Base-by-base conservation (phyloP, 139 green algal species). In the Prasinococcaceae sp. region DNA sequence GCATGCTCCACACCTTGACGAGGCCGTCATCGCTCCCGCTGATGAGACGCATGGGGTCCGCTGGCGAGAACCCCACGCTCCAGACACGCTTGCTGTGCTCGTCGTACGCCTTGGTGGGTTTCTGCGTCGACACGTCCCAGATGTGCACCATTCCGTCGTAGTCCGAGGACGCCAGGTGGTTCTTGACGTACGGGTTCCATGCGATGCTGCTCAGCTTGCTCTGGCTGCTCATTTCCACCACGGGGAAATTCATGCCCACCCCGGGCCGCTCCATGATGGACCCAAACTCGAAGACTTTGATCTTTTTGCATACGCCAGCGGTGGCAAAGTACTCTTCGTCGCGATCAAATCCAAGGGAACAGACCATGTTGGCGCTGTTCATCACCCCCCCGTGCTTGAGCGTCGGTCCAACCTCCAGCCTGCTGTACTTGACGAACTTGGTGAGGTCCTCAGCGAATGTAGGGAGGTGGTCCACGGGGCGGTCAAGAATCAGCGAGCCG, bases 11-110 rank as follows among this genome's bases (percentile, higher is more conserved):
- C 26, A 95, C 61, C 48, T 82, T 80, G n/a, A 93, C 79, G n/a
- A 64, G 74, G 54, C 85, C 83, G 61, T 96, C 88, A 61, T 96
- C 88, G 5, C 72, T 81, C 47, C 73, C 84, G 1, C 65, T 80
- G n/a, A 70, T 75, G 19, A 95, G 67, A 14, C 84, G 61, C 35
- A 72, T 65, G 1, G 78, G 74, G 33, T 75, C 61, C 2, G 60
- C 42, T 0, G 8, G 30, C 41, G 61, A 83, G 53, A 78, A 90
- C 58, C 93, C 83, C 3, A 93, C 76, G 12, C 53, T 79, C 88
- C 88, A 96, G 28, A 93, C 79, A 10, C 88, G 74, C 58, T 81
- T 79, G 61, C 80, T 75, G 44, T 94, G 88, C 52, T 94, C 85
- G 0, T 74, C 73, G 6, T 82, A 75, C 36, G 74, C 75, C 26